A percentile compares a stretch with the other conserved stretches of the same genome.
Evolutionary conservation across 176 grass and related monocot species (phyloP).

Genomic region (Bothriochloa decipiens): DNA sequence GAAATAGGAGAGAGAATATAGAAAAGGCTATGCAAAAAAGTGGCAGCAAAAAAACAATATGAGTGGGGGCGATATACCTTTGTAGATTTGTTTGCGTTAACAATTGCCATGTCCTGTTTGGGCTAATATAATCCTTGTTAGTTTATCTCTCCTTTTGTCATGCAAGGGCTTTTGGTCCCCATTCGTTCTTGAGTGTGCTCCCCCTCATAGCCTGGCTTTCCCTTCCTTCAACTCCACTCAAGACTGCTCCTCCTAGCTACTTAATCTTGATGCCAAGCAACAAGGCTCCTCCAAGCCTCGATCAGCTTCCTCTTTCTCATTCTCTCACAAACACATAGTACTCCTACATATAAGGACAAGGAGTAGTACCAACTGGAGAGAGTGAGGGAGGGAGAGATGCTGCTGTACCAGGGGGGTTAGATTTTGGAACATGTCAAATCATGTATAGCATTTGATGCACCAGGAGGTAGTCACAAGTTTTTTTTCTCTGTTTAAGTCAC

Average conservation of each 20-base stretch:
- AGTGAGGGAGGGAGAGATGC: background rate
- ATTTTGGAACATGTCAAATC: constrained; percentile 83
- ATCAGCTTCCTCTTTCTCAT: constrained; percentile 6
- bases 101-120: constrained; percentile 37
- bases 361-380: background rate
- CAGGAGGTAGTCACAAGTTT: constrained; percentile 52
- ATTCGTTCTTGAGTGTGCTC: constrained; percentile 61
- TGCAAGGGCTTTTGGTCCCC: constrained; percentile 64
- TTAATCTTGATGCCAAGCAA: constrained; percentile 44
- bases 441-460: constrained; percentile 51
- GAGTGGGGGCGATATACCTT: constrained; percentile 50
- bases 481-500: constrained; percentile 25
- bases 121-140: constrained; percentile 58
- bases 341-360: constrained; percentile 6
- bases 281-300: background rate
- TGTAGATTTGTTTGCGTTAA: constrained; percentile 52
- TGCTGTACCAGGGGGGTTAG: constrained; percentile 37
- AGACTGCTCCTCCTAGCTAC: constrained; percentile 38
- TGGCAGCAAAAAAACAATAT: constrained; percentile 43
- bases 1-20: constrained; percentile 34
- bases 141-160: constrained; percentile 41
- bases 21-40: constrained; percentile 56
- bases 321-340: constrained; percentile 1
- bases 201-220: constrained; percentile 54
- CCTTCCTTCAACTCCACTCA: constrained; percentile 94